Conservation (phyloP, 192 early-diverging fungal genomes). For the Coemansia sp. region DNA sequence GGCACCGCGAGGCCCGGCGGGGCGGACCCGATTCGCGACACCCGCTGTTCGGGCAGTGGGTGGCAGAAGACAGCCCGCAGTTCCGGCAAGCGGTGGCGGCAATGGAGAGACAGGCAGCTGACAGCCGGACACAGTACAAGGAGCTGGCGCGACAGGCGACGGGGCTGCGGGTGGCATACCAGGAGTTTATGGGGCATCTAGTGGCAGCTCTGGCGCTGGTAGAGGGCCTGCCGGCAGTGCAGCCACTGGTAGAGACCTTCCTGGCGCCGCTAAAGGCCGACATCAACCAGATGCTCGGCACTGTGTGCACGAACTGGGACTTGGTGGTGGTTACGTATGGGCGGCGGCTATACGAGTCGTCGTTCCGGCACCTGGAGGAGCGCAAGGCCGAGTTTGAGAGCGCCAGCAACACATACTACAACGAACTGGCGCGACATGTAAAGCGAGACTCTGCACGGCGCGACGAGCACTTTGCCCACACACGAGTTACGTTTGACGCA, state of each 20-base stretch:
- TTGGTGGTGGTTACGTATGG: conserved; percentile 21
- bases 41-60: conserved; percentile 41
- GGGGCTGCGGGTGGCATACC: conserved; percentile 26
- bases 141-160: conserved; percentile 25
- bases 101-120: conserved; percentile 35
- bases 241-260: conserved; percentile 19
- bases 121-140: conserved; percentile 24
- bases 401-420: conserved; percentile 25
- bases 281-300: conserved; percentile 25
- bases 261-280: conserved; percentile 28
- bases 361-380: conserved; percentile 37
- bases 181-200: conserved; percentile 32
- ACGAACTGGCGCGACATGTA: conserved; percentile 32
- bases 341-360: conserved; percentile 23
- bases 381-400: conserved; percentile 25
- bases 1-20: conserved; percentile 4
- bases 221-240: conserved; percentile 12
- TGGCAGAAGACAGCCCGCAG: conserved; percentile 36
- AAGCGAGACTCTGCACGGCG: conserved; percentile 22
- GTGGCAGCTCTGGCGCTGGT: conserved; percentile 6
- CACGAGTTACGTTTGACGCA: conserved; percentile 16
- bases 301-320: conserved; percentile 43
- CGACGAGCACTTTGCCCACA: conserved; percentile 25
- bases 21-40: conserved; percentile 4
- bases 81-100: conserved; percentile 25